phyloP scores from a whole-genome alignment of 192 early-diverging fungal species.

The Gorgonomyces haynaldii region DNA sequence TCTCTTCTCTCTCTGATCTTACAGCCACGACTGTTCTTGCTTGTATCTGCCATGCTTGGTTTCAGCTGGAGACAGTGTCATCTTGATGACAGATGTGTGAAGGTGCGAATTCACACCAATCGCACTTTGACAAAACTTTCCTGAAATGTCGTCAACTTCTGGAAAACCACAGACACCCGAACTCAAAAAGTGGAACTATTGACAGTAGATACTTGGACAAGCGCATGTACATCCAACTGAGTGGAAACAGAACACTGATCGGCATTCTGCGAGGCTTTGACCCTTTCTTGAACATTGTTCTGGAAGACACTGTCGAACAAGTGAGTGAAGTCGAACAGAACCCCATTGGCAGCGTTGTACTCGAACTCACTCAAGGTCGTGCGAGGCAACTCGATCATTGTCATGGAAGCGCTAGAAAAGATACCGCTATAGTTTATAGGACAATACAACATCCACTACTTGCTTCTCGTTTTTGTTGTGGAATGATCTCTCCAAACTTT shows the following conservation, averaged over 20 bases:
- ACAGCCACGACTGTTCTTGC: too few species aligned
- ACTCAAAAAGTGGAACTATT: background rate
- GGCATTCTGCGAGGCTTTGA: slow-evolving; percentile 95
- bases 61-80: too few species aligned
- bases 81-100: too few species aligned
- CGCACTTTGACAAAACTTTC: background rate
- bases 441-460: too few species aligned
- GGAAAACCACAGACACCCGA: slow-evolving; percentile 8
- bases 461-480: too few species aligned
- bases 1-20: too few species aligned
- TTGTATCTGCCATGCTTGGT: too few species aligned
- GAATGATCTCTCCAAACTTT: too few species aligned
- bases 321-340: slow-evolving; percentile 50
- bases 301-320: slow-evolving; percentile 85
- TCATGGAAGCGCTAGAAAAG: slow-evolving; percentile 43
- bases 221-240: slow-evolving; percentile 78
- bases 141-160: background rate
- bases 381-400: slow-evolving; percentile 44
- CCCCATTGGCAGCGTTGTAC: slow-evolving; percentile 80
- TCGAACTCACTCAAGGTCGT: slow-evolving; percentile 27
- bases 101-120: too few species aligned
- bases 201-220: slow-evolving; percentile 78
- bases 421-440: slow-evolving; percentile 16
- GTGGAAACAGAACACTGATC: slow-evolving; percentile 80
- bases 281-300: slow-evolving; percentile 97